Evolutionary conservation across 371 early-diverging fungal genomes (phyloP), one percentile per base, ranked within the genome.

Genomic region (Basidiobolus meristosporus): DNA sequence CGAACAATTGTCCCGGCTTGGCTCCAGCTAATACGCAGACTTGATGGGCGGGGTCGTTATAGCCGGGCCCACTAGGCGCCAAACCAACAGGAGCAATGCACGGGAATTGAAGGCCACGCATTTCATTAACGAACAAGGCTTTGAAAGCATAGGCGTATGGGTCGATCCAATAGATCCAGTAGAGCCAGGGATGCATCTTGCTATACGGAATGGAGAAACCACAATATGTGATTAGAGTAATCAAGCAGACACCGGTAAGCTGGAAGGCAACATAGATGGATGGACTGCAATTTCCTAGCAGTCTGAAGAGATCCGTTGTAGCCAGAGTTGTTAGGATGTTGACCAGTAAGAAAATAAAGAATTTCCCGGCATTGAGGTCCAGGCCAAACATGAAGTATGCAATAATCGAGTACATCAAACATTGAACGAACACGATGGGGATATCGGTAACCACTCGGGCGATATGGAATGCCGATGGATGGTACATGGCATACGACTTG

Each of bases 101-200:
- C n/a, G 60, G 56, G 30, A 73, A 68, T 2, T 33, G 9, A 22
- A 70, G 54, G n/a, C 70, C 68, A 3, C 51, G 44, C 70, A 75
- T 79, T 53, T 85, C 86, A 48, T 81, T 81, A 15, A 64, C 57
- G 15, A 80, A 45, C 18, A 85, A 56, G 2, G 77, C 71, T 46
- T 73, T 66, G 54, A 72, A 70, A 0, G 63, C 75, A 43, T 79
- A 82, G 0, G 75, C 63, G 11, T 80, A 52, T 2, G 84, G 77
- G 31, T 74, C 73, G 40, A 77, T 68, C 63, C 71, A 82, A 42
- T 68, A 72, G 29, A 80, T 64, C 81, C 79, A 77, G 33, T 51
- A 59, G 38, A 81, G 60, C 70, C 75, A 75, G 20, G 67, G 70
- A 39, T 75, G 66, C 77, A 82, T 78, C 4, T 57, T 45, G 14